Percentiles rank a stretch among this genome's conserved stretches.
phyloP scores from a whole-genome alignment of 257 asterid species.

The Nicotiana otophora region DNA sequence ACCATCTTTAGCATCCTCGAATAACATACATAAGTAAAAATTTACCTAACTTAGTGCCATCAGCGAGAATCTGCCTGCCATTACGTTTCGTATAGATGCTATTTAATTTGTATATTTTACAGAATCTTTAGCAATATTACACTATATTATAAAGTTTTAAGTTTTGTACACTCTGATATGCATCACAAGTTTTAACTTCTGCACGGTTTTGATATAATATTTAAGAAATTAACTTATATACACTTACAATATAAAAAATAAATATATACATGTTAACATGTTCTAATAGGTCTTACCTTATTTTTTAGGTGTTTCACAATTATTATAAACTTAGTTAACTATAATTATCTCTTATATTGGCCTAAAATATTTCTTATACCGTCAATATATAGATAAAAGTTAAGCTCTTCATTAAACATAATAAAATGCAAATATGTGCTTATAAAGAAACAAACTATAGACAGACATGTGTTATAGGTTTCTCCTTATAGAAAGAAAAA shows the following conservation, averaged over 20 bases:
- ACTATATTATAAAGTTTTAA: neutral
- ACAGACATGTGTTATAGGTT: neutral
- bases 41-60: neutral
- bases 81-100: neutral
- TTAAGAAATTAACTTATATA: neutral
- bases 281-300: neutral
- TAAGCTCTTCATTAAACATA: neutral
- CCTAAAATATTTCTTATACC: neutral
- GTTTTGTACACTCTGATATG: neutral
- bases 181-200: neutral
- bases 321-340: neutral
- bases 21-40: neutral
- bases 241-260: neutral
- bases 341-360: neutral
- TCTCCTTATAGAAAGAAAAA: constrained; percentile 9
- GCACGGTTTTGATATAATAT: neutral
- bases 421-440: neutral
- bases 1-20: constrained; percentile 11
- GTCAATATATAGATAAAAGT: neutral
- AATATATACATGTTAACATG: neutral
- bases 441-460: neutral
- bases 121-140: neutral
- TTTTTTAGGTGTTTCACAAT: neutral
- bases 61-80: neutral
- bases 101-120: neutral